These are phyloP conservation scores for Candida gigantensis DNA, from an alignment of 1,139 yeast species.

Conservation along the genomic window DNA sequence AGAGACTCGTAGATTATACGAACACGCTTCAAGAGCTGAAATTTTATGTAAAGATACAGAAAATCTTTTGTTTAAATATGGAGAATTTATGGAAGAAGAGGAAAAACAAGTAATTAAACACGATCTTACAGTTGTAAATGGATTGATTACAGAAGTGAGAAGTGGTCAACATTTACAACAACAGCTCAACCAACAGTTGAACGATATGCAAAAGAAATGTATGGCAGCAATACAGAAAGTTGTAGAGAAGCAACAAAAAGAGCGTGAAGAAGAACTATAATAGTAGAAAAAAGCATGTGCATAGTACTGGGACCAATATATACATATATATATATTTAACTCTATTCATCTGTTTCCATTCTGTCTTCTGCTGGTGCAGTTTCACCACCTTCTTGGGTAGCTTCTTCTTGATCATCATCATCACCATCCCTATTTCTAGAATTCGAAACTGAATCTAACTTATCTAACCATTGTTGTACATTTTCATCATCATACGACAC, in stretches of 20 bases:
- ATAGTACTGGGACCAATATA: too few relatives aligned
- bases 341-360: conserved; percentile 57
- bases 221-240: conserved; percentile 54
- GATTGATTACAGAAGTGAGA: conserved; percentile 50
- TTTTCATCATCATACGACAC: conserved; percentile 82
- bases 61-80: conserved; percentile 48
- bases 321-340: neutral
- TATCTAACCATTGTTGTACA: conserved; percentile 78
- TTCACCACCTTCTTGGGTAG: conserved; percentile 27
- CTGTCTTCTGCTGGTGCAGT: conserved; percentile 22
- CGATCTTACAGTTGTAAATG: conserved; percentile 38
- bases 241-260: conserved; percentile 38
- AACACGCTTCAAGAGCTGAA: conserved; percentile 56
- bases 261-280: neutral
- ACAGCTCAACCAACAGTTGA: conserved; percentile 46
- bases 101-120: conserved; percentile 32
- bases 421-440: conserved; percentile 47
- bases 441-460: conserved; percentile 61
- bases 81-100: conserved; percentile 36
- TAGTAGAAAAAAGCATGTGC: too few relatives aligned
- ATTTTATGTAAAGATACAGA: conserved; percentile 59
- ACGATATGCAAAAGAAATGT: conserved; percentile 51
- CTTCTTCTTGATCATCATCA: conserved; percentile 30
- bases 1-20: conserved; percentile 39
- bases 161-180: conserved; percentile 31